Evolutionary conservation across 306 rosid species (phyloP).

Genomic region (Vigna unguiculata): DNA sequence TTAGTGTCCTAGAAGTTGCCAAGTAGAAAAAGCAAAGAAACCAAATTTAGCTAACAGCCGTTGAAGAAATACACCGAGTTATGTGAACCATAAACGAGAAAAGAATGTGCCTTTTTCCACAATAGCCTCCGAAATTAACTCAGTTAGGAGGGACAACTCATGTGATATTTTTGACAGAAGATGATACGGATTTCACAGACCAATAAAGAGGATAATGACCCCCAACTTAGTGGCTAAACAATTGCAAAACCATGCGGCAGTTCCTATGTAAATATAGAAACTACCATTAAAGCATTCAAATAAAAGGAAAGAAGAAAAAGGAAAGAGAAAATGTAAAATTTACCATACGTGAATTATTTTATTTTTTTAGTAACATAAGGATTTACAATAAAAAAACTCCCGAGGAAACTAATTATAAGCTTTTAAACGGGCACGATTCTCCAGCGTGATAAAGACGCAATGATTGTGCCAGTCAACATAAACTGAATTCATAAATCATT

Average conservation of each 20-base stretch:
- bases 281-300: slow-evolving; percentile 16
- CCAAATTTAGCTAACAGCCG: slow-evolving; percentile 36
- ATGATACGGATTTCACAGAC: background rate
- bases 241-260: background rate
- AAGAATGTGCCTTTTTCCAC: slow-evolving; percentile 49
- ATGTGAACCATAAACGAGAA: slow-evolving; percentile 51
- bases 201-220: background rate
- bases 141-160: slow-evolving; percentile 38
- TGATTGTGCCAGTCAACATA: background rate
- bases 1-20: slow-evolving; percentile 17
- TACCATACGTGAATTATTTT: background rate
- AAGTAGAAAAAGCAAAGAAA: slow-evolving; percentile 34
- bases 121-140: slow-evolving; percentile 47
- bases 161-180: slow-evolving; percentile 51
- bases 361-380: background rate
- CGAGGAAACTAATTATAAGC: slow-evolving; percentile 13
- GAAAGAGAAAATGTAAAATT: slow-evolving; percentile 14
- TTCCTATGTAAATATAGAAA: background rate
- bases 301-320: background rate
- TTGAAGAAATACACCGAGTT: slow-evolving; percentile 30
- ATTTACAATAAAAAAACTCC: slow-evolving; percentile 1
- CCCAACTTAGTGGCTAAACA: slow-evolving; percentile 13
- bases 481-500: slow-evolving; percentile 12
- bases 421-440: slow-evolving; percentile 24
- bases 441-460: slow-evolving; percentile 26